Base-by-base conservation (phyloP, 768 basidiomycete species). In the Xanthoconium purpureum region DNA sequence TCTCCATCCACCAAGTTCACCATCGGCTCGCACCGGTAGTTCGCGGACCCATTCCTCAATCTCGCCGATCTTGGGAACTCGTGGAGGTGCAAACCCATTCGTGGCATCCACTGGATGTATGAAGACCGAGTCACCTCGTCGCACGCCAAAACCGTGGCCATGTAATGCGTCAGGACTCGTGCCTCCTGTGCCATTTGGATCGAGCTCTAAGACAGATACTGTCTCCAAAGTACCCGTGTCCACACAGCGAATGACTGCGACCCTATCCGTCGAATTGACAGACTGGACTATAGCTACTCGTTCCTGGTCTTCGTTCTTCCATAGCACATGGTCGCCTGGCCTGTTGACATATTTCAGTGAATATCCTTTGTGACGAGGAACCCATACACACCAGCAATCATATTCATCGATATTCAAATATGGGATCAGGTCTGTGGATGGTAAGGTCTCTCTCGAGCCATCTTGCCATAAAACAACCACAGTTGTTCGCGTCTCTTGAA, bases 281-380 rank as follows among this genome's bases (percentile, higher is more conserved):
- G 79, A 81, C 68, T 93, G 92, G 30, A 95, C 85, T 57, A 95
- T 80, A 11, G 86, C 91, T 44, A 84, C 76, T 42, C 81, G 80
- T 55, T 76, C 78, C 61, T 77, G 76, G 50, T 84, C 84, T 72
- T 94, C 94, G 35, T 77, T 82, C 64, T 87, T 87, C 85, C 89
- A 94, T 17, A 93, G 62, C 14, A 95, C 88, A 70, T 91, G 85
- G 65, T 98, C 93, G 17, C 94, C 94, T 6, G 94, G 94, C 92
- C 91, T 93, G 51, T 18, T 50, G 36, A 59, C 13, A 50, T 50
- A 49, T 55, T 30, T 65, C 55, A 63, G 54, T 28, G 38, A 42
- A 47, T 11, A 29, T 32, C 8, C 11, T 11, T 11, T 18, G 43
- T 30, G 18, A 44, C 9, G 46, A 55, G 10, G 5, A 43, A 49